These are phyloP conservation scores for Lentinula detonsa DNA, from an alignment of 768 basidiomycete genomes.

Conservation along the genomic window DNA sequence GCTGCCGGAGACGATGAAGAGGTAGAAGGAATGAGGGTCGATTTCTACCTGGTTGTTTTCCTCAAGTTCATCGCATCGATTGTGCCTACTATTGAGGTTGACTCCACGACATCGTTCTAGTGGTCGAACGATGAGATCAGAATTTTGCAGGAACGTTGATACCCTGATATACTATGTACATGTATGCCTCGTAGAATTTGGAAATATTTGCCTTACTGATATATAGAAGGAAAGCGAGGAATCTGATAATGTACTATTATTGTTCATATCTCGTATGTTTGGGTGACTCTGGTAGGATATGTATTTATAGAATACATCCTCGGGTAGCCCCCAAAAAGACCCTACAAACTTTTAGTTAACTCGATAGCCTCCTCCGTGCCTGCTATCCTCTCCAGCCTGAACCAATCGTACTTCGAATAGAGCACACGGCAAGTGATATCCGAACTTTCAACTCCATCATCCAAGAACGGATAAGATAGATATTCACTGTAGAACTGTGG, in stretches of 20 bases:
- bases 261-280: not conserved
- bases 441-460: slow-evolving; percentile 76
- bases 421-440: slow-evolving; percentile 81
- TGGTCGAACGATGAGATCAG: not conserved
- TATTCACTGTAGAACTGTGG: slow-evolving; percentile 90
- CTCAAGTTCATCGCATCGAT: slow-evolving; percentile 99
- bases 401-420: slow-evolving; percentile 87
- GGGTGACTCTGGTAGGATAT: not conserved
- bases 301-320: not conserved
- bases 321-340: not conserved
- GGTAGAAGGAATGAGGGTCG: slow-evolving; percentile 89
- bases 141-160: slow-evolving; percentile 10
- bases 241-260: not conserved
- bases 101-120: slow-evolving; percentile 77
- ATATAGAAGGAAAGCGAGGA: slow-evolving; percentile 1
- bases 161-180: slow-evolving; percentile 11
- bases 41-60: slow-evolving; percentile 97
- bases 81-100: slow-evolving; percentile 98
- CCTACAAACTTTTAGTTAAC: slow-evolving; percentile 28
- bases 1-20: slow-evolving; percentile 55
- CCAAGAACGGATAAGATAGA: slow-evolving; percentile 85
- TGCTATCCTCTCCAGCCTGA: slow-evolving; percentile 83
- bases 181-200: not conserved
- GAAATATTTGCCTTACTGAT: not conserved
- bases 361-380: slow-evolving; percentile 42